Percentiles rank a stretch among this genome's conserved stretches.
phyloP scores from a whole-genome alignment of 306 rosid genomes.

The Carpinus viminea region DNA sequence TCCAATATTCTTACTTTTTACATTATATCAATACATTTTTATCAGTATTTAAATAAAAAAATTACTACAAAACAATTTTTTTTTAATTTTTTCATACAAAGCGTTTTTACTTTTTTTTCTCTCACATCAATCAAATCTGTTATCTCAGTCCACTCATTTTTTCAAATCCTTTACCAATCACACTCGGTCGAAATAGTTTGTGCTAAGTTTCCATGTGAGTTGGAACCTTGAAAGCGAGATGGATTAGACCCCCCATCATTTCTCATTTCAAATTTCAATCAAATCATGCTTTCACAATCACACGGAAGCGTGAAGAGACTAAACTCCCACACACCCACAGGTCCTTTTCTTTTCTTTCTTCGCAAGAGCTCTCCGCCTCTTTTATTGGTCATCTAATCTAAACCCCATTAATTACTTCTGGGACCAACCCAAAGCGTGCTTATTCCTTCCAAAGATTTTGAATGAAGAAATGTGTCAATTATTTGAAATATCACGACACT shows the following conservation, averaged over 20 bases:
- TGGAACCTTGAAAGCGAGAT: conserved; percentile 35
- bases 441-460: not conserved
- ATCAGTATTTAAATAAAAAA: no score
- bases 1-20: no score
- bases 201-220: conserved; percentile 26
- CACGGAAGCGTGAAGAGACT: conserved; percentile 53
- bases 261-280: conserved; percentile 39
- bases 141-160: no score
- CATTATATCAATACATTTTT: no score
- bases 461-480: not conserved
- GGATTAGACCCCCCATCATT: conserved; percentile 39
- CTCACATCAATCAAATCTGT: no score
- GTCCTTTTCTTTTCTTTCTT: conserved; percentile 29
- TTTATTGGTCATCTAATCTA: conserved; percentile 24
- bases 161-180: no score
- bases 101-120: no score
- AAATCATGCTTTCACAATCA: conserved; percentile 43
- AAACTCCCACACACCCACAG: conserved; percentile 33
- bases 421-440: not conserved
- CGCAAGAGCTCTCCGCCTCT: conserved; percentile 8
- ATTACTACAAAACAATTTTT: no score
- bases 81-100: no score
- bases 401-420: conserved; percentile 8
- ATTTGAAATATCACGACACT: no score
- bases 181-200: no score